A percentile compares a stretch with the other conserved stretches of the same genome.
phyloP scores from a whole-genome alignment of 129 eudicot species.

The Artemisia argyi region DNA sequence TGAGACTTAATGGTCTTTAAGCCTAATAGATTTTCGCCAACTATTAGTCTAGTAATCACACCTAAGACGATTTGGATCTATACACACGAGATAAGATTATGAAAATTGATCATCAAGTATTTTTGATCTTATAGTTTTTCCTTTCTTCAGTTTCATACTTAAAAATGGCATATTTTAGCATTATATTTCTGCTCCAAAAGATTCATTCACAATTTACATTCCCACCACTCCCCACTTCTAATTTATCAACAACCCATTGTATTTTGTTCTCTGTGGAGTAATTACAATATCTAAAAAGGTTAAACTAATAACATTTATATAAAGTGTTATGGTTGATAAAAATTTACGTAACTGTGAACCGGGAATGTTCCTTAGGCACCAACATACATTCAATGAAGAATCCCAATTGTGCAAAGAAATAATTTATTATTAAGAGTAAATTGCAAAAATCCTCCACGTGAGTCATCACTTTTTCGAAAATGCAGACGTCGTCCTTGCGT shows the following conservation, averaged over 20 bases:
- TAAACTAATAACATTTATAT: background rate
- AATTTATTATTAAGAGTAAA: background rate
- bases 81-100: too few relatives aligned
- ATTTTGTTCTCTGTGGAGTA: constrained; percentile 4
- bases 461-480: too few relatives aligned
- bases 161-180: background rate
- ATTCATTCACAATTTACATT: background rate
- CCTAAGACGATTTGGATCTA: too few relatives aligned
- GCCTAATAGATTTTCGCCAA: too few relatives aligned
- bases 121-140: too few relatives aligned
- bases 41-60: too few relatives aligned
- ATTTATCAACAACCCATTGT: background rate
- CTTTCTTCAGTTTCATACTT: too few relatives aligned
- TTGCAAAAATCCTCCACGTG: too few relatives aligned
- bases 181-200: constrained; percentile 19
- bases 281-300: background rate
- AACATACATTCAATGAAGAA: background rate
- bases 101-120: too few relatives aligned
- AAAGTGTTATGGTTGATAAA: constrained; percentile 14
- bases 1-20: too few relatives aligned
- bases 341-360: constrained; percentile 17
- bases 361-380: constrained; percentile 7
- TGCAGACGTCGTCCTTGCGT: too few relatives aligned
- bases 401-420: background rate
- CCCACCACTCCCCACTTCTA: constrained; percentile 5